These are phyloP conservation scores for Pseudogymnoascus sp. DNA, from an alignment of 2,329 filamentous ascomycete species.

Conservation along the genomic window DNA sequence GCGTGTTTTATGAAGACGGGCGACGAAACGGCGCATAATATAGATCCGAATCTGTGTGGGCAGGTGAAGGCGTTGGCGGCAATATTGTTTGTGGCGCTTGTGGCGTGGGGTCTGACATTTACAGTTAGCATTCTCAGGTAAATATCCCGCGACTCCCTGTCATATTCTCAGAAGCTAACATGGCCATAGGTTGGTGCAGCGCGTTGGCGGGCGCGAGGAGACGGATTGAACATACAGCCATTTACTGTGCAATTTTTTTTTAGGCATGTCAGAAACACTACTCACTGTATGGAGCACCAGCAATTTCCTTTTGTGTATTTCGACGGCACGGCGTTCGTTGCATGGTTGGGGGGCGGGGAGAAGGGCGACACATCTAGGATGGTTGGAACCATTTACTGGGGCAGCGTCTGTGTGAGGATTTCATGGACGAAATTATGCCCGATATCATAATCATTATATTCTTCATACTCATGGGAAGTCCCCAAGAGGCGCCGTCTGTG, in stretches of 20 bases:
- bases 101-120: slow-evolving; percentile 89
- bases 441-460: slow-evolving; percentile 9
- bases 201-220: slow-evolving; percentile 49
- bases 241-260: neutral
- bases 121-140: slow-evolving; percentile 72
- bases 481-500: neutral
- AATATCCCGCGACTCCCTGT: neutral
- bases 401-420: neutral
- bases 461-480: neutral
- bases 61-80: slow-evolving; percentile 66
- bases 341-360: neutral
- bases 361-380: neutral
- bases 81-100: slow-evolving; percentile 71
- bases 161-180: slow-evolving; percentile 23
- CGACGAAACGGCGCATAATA: slow-evolving; percentile 27
- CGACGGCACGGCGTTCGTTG: neutral
- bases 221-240: slow-evolving; percentile 19
- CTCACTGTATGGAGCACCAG: slow-evolving; percentile 2
- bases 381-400: neutral
- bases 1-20: slow-evolving; percentile 40
- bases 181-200: slow-evolving; percentile 44
- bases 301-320: slow-evolving; percentile 4
- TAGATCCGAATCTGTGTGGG: slow-evolving; percentile 44
- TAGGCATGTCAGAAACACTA: neutral
- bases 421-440: slow-evolving; percentile 1